These are phyloP conservation scores for Colletotrichum karsti DNA, from an alignment of 2,329 filamentous ascomycete species.

Conservation along the genomic window DNA sequence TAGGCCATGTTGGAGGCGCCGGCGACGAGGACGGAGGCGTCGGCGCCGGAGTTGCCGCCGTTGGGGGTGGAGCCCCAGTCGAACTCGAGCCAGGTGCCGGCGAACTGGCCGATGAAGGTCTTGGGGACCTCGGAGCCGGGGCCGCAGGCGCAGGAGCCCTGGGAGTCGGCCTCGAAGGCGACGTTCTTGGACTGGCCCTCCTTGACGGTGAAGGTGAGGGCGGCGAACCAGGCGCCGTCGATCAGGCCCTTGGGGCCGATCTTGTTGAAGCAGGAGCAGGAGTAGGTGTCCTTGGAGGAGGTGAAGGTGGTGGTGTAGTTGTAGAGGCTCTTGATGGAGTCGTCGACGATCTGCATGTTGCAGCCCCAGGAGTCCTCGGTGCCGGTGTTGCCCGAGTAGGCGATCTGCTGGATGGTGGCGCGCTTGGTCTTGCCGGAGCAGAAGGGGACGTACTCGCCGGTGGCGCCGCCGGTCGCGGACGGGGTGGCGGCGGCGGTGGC, in stretches of 20 bases:
- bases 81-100: slow-evolving; percentile 58
- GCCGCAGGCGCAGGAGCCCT: slow-evolving; percentile 57
- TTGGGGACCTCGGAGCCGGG: slow-evolving; percentile 37
- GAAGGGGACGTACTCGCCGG: slow-evolving; percentile 34
- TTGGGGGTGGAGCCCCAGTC: slow-evolving; percentile 57
- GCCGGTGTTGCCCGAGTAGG: slow-evolving; percentile 58
- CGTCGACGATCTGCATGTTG: slow-evolving; percentile 58
- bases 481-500: slow-evolving; percentile 43
- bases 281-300: slow-evolving; percentile 43
- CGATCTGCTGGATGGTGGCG: slow-evolving; percentile 54
- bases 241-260: slow-evolving; percentile 53
- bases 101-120: slow-evolving; percentile 50
- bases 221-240: slow-evolving; percentile 58
- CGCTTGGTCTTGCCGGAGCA: slow-evolving; percentile 52
- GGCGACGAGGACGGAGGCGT: slow-evolving; percentile 58
- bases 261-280: slow-evolving; percentile 61
- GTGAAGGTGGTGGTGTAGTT: slow-evolving; percentile 52
- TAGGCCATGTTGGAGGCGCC: slow-evolving; percentile 39
- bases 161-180: slow-evolving; percentile 55
- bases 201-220: slow-evolving; percentile 50
- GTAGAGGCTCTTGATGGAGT: slow-evolving; percentile 47
- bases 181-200: slow-evolving; percentile 46
- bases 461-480: slow-evolving; percentile 45
- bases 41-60: slow-evolving; percentile 57
- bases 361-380: slow-evolving; percentile 52